These are phyloP conservation scores for Magnaporthales sp. DNA, from an alignment of 2,329 filamentous ascomycete genomes.

Conservation along the genomic window DNA sequence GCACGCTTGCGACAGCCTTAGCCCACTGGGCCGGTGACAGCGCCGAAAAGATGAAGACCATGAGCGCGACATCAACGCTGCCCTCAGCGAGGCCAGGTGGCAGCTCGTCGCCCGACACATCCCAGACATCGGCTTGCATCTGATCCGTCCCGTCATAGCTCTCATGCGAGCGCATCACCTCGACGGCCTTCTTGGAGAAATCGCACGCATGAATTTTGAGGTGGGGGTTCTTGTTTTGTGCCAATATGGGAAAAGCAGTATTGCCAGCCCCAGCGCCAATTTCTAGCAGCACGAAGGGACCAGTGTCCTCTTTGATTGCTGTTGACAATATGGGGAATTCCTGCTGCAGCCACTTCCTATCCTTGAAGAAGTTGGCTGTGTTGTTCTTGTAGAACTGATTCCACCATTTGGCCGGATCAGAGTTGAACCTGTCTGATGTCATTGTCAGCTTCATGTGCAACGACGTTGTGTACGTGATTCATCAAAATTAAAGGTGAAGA, in stretches of 20 bases:
- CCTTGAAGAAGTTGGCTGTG: slow-evolving; percentile 95
- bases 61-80: slow-evolving; percentile 83
- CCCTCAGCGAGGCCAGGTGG: slow-evolving; percentile 69
- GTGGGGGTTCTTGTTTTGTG: slow-evolving; percentile 71
- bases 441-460: slow-evolving; percentile 27
- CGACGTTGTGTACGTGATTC: background rate
- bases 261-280: slow-evolving; percentile 95
- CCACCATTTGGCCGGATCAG: slow-evolving; percentile 92
- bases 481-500: background rate
- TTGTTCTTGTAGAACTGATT: slow-evolving; percentile 98
- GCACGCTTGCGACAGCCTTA: slow-evolving; percentile 72
- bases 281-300: slow-evolving; percentile 67
- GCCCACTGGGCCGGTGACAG: slow-evolving; percentile 79
- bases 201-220: slow-evolving; percentile 90
- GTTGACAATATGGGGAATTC: slow-evolving; percentile 86
- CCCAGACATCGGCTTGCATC: slow-evolving; percentile 92
- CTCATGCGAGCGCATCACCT: slow-evolving; percentile 77
- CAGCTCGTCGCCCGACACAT: slow-evolving; percentile 63
- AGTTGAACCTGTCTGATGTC: slow-evolving; percentile 67
- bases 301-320: slow-evolving; percentile 62
- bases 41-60: slow-evolving; percentile 97
- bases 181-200: slow-evolving; percentile 90
- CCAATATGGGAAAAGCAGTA: slow-evolving; percentile 85
- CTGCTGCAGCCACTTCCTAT: slow-evolving; percentile 93
- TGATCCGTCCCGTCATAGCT: slow-evolving; percentile 57